A percentile compares a stretch with the other conserved stretches of the same genome.
Conservation (phyloP, 768 basidiomycete species). For the Mrakia gelida region DNA sequence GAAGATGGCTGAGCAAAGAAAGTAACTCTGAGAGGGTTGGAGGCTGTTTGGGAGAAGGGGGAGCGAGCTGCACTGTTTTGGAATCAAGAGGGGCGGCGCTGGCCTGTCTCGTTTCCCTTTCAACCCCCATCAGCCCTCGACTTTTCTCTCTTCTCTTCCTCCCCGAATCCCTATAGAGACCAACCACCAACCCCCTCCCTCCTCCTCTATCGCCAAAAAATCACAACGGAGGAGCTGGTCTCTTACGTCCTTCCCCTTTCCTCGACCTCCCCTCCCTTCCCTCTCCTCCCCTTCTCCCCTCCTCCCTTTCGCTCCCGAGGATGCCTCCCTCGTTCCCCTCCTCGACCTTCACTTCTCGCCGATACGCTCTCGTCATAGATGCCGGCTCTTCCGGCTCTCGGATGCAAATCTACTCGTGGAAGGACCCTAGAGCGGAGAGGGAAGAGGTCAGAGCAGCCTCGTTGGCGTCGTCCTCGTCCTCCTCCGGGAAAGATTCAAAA, state of each 20-base stretch:
- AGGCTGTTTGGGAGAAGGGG: neutral
- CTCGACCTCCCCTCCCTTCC: neutral
- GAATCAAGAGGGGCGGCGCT: neutral
- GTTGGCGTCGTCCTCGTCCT: neutral
- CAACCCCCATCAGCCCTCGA: neutral
- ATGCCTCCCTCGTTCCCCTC: conserved; percentile 21
- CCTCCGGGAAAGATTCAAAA: conserved; percentile 23
- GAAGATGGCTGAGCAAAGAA: conserved; percentile 52
- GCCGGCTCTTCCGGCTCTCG: conserved; percentile 97
- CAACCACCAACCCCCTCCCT: neutral
- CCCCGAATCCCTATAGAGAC: neutral
- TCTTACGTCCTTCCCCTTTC: neutral
- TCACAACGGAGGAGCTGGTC: neutral
- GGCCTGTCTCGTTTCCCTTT: neutral
- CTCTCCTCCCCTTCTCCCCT: neutral
- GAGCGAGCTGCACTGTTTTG: neutral
- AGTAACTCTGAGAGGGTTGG: neutral
- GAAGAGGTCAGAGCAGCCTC: neutral
- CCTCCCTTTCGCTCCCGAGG: neutral
- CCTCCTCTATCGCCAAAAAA: neutral
- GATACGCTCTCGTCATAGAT: conserved; percentile 73
- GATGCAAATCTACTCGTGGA: conserved; percentile 96
- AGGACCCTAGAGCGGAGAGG: conserved; percentile 61
- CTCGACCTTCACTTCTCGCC: conserved; percentile 32
- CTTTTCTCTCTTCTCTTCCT: neutral